Conservation (phyloP, 1,284 basidiomycete species). For the Melanopsichium pennsylvanicum region DNA sequence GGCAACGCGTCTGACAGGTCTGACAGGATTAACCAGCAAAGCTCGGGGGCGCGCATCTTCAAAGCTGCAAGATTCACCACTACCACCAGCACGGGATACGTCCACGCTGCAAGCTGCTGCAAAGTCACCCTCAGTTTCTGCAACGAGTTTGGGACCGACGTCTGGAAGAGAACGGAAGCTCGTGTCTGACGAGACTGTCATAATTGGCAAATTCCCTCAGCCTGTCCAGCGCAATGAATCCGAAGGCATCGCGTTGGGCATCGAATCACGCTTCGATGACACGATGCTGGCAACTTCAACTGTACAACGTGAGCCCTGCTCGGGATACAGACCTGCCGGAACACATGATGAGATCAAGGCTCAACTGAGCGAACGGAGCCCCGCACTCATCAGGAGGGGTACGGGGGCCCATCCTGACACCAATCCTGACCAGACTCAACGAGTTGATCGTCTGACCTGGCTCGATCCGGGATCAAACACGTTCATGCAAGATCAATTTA, state of each 20-base stretch:
- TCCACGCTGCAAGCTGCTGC: background rate
- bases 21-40: background rate
- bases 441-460: background rate
- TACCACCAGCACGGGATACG: background rate
- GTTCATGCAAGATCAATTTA: background rate
- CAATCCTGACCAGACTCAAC: too few species aligned
- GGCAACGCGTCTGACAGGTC: background rate
- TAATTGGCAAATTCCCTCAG: conserved; percentile 15
- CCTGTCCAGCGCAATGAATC: background rate
- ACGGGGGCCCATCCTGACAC: too few species aligned
- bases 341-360: conserved; percentile 22
- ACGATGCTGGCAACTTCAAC: background rate
- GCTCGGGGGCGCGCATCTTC: background rate
- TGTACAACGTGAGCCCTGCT: background rate
- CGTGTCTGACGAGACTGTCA: conserved; percentile 24
- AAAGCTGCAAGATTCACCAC: background rate
- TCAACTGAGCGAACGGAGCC: conserved; percentile 11
- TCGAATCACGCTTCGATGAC: background rate
- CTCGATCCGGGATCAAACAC: conserved; percentile 1
- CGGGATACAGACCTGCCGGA: conserved; percentile 6
- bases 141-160: background rate
- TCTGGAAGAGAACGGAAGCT: conserved; percentile 14
- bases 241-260: background rate
- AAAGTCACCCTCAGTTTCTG: background rate
- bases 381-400: too few species aligned